Evolutionary conservation across 495 filamentous ascomycete species (phyloP).

Genomic region (Thermothielavioides terrestris): DNA sequence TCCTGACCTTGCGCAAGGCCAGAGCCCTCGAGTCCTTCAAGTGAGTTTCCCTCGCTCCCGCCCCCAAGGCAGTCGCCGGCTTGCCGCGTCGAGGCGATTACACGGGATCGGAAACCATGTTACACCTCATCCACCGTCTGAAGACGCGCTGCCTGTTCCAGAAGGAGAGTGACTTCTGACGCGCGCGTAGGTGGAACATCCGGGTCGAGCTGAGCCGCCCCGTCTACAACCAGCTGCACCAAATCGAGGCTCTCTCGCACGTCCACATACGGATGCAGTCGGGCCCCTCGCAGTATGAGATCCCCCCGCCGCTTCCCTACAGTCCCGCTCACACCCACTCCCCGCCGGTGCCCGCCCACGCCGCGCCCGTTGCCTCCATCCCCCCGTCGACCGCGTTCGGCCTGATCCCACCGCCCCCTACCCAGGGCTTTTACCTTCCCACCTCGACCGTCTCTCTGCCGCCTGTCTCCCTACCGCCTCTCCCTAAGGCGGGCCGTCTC

Average conservation of each 20-base stretch:
- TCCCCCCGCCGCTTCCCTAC: constrained; percentile 34
- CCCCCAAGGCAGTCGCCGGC: neutral
- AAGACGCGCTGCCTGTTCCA: neutral
- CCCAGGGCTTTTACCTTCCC: constrained; percentile 21
- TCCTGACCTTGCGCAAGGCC: constrained; percentile 47
- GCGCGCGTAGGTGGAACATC: constrained; percentile 51
- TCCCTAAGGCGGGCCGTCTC: constrained; percentile 18
- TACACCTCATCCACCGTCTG: too few species aligned
- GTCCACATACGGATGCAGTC: constrained; percentile 51
- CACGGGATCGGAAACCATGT: neutral
- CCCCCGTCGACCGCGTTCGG: constrained; percentile 11
- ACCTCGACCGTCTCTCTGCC: constrained; percentile 8
- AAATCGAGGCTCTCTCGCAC: constrained; percentile 42
- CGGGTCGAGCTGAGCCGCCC: constrained; percentile 51
- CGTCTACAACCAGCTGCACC: constrained; percentile 49
- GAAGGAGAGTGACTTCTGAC: neutral
- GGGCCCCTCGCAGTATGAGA: constrained; percentile 40
- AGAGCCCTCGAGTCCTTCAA: constrained; percentile 47
- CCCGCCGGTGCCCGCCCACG: constrained; percentile 5
- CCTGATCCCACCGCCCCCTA: constrained; percentile 10
- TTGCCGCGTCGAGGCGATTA: neutral
- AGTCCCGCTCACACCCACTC: constrained; percentile 1
- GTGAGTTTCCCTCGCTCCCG: constrained; percentile 33
- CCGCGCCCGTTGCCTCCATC: neutral
- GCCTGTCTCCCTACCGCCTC: constrained; percentile 11